Percentiles rank a stretch among this genome's conserved stretches.
Conservation (phyloP, 495 filamentous ascomycete species). For the Trichoderma orchidacearum region DNA sequence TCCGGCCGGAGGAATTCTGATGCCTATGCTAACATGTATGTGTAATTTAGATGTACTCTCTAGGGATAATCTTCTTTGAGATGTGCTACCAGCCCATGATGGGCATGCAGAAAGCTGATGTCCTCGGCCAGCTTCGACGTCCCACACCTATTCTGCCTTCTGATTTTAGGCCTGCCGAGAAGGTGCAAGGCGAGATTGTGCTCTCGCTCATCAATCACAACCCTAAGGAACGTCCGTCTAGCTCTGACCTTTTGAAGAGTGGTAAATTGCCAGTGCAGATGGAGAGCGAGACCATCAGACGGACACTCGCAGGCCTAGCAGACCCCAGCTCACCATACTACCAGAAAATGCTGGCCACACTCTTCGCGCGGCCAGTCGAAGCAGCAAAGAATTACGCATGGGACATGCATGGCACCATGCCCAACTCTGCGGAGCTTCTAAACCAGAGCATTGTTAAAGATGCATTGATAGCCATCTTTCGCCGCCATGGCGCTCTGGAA, state of each 20-base stretch:
- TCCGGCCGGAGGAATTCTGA: background rate
- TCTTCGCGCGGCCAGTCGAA: slow-evolving; percentile 60
- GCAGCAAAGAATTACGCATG: slow-evolving; percentile 77
- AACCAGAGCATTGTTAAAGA: slow-evolving; percentile 66
- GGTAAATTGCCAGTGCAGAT: slow-evolving; percentile 81
- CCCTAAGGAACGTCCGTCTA: slow-evolving; percentile 72
- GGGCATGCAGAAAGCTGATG: slow-evolving; percentile 77
- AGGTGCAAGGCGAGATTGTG: slow-evolving; percentile 59
- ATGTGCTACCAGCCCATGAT: slow-evolving; percentile 78
- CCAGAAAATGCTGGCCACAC: slow-evolving; percentile 67
- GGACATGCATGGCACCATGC: slow-evolving; percentile 52
- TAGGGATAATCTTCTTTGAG: slow-evolving; percentile 96
- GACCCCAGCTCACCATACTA: slow-evolving; percentile 81
- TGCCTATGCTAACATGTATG: background rate
- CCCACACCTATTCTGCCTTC: slow-evolving; percentile 53
- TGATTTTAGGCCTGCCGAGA: slow-evolving; percentile 65
- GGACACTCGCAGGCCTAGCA: slow-evolving; percentile 65
- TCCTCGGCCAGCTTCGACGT: slow-evolving; percentile 56
- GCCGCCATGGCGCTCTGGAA: slow-evolving; percentile 85
- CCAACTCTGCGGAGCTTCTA: slow-evolving; percentile 45
- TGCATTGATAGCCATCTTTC: slow-evolving; percentile 63
- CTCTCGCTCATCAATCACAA: slow-evolving; percentile 67
- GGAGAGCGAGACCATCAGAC: slow-evolving; percentile 79
- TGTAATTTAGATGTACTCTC: slow-evolving; percentile 94
- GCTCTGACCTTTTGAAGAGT: slow-evolving; percentile 69